Conservation (phyloP, 1,284 basidiomycete species). For the Apiotrichum domesticum region DNA sequence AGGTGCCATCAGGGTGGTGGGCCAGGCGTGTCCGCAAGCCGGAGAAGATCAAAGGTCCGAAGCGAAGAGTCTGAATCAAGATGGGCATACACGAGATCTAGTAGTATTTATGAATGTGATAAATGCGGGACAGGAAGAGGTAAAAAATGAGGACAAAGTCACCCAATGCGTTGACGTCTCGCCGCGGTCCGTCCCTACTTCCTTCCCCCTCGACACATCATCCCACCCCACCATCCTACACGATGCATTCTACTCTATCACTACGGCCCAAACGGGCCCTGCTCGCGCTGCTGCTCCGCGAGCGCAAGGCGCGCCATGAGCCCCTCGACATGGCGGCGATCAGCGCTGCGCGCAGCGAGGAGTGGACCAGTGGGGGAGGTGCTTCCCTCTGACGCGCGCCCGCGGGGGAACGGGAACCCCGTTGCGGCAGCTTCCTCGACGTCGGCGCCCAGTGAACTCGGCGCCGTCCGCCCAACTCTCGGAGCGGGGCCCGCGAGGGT, state of each 20-base stretch:
- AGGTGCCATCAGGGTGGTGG: neutral
- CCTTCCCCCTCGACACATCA: no score
- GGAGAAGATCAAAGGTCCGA: no score
- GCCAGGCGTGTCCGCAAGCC: no score
- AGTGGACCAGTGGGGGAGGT: neutral
- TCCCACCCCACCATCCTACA: no score
- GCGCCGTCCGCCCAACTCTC: constrained; percentile 3
- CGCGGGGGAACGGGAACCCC: constrained; percentile 1
- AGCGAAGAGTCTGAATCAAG: no score
- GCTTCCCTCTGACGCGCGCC: constrained; percentile 3
- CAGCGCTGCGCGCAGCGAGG: neutral
- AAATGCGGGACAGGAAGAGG: no score
- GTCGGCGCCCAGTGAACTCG: constrained; percentile 5
- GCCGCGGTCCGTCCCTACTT: no score
- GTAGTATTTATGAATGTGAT: no score
- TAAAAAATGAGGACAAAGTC: no score
- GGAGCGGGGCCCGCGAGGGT: neutral
- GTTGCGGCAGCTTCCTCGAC: neutral
- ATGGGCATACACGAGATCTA: no score
- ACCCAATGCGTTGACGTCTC: no score
- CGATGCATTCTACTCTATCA: no score
- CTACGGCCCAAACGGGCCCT: neutral
- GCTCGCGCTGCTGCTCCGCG: neutral
- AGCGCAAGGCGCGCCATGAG: constrained; percentile 13
- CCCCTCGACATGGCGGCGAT: constrained; percentile 1